Base-by-base conservation (phyloP, 768 basidiomycete genomes). In the Leccinum broughii region DNA sequence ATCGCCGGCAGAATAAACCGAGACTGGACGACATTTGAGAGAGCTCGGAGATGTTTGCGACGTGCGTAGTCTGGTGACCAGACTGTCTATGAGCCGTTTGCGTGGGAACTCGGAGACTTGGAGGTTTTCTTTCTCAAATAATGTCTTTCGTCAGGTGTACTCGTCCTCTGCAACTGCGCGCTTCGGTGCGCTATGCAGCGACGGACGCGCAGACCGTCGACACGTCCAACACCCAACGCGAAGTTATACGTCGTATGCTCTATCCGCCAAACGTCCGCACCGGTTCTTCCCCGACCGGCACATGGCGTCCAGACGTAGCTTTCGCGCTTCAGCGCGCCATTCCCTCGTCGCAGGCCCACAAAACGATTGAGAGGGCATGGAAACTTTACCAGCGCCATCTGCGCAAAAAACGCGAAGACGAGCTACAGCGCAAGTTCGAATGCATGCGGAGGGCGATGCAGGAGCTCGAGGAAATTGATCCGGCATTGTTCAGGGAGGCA, bases 281-380 rank as follows among this genome's bases (percentile, higher is more conserved):
- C 69, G 81, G 81, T 56, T 74, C 90, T 26, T 82, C 88, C 20
- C 93, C 93, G 3, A 88, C 85, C 3, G 93, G 93, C 11, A 83
- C 88, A 58, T 93, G 93, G 89, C 85, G 92, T 59, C 86, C 87
- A 46, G 87, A 93, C 72, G 89, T 93, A 30, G 84, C 82, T 37
- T 83, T 80, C 53, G 87, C 92, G 9, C 77, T 98, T 15, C 87
- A 90, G 64, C 83, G 82, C 56, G 92, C 92, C n/a, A 89, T 97
- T 55, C 92, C 93, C 13, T 92, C 92, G 3, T 83, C 81, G 5
- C 93, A 96, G 72, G 93, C 92, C 0, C 93, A 97, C 76, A 84
- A 93, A 63, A 97, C 93, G 2, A 94, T 97, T 56, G 89, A 93
- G 64, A 85, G 95, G 34, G 95, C 95, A 4, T 98, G 91, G 90